Percentiles rank a stretch among this genome's conserved stretches.
Conservation (phyloP, 2,329 filamentous ascomycete species). For the Seiridium cupressi region DNA sequence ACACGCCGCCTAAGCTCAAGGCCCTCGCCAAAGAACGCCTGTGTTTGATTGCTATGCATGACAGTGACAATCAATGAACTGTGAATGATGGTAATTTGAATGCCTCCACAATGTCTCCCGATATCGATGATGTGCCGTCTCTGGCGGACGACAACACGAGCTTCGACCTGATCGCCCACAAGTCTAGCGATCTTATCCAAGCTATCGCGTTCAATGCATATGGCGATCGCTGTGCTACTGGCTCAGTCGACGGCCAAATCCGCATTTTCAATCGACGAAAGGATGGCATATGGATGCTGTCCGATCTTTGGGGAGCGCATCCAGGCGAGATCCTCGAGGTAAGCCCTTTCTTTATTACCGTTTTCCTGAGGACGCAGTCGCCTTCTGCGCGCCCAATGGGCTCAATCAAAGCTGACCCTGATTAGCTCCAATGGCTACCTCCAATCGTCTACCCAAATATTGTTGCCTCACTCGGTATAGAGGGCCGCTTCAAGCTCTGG, state of each 20-base stretch:
- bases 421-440: constrained; percentile 86
- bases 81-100: background rate
- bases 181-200: constrained; percentile 77
- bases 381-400: background rate
- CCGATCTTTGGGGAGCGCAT: constrained; percentile 87
- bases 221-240: constrained; percentile 86
- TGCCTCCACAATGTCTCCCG: constrained; percentile 6
- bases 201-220: constrained; percentile 89
- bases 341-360: constrained; percentile 27
- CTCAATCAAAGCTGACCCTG: constrained; percentile 3
- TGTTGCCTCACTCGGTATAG: constrained; percentile 83
- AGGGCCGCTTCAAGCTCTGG: constrained; percentile 90
- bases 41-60: background rate
- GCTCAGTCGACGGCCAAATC: constrained; percentile 88
- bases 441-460: constrained; percentile 84
- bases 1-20: background rate
- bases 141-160: constrained; percentile 40
- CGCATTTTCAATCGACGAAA: constrained; percentile 86
- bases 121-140: constrained; percentile 9
- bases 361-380: background rate
- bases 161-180: constrained; percentile 67
- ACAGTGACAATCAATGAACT: background rate
- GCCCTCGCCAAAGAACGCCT: background rate
- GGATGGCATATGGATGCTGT: constrained; percentile 73
- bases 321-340: constrained; percentile 88